These are phyloP conservation scores for Talaromyces sp. DNA, from an alignment of 2,329 filamentous ascomycete genomes.

Conservation along the genomic window DNA sequence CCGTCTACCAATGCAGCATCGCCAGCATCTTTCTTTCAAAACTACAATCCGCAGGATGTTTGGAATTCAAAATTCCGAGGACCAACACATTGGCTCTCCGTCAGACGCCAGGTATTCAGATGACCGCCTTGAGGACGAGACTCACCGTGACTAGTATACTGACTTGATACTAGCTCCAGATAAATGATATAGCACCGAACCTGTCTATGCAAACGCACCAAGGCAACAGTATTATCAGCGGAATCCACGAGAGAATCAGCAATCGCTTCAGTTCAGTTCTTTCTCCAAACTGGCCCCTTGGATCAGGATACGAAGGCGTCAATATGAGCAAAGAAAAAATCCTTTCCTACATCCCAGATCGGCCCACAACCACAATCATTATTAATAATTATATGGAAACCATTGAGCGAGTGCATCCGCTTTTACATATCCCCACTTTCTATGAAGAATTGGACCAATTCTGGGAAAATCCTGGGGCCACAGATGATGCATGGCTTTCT, in stretches of 20 bases:
- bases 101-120: conserved; percentile 7
- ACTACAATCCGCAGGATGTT: neutral
- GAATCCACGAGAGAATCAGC: conserved; percentile 3
- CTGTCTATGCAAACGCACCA: neutral
- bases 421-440: conserved; percentile 38
- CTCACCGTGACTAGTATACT: neutral
- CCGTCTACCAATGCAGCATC: conserved; percentile 1
- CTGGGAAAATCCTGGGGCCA: conserved; percentile 19
- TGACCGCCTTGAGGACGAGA: neutral
- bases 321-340: conserved; percentile 8
- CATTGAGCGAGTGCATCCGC: conserved; percentile 10
- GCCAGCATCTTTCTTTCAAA: neutral
- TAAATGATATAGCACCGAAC: neutral
- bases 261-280: conserved; percentile 6
- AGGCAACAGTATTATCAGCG: neutral
- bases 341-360: conserved; percentile 8
- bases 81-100: conserved; percentile 10
- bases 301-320: conserved; percentile 6
- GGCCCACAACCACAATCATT: neutral
- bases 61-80: conserved; percentile 11
- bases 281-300: conserved; percentile 11
- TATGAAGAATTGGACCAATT: conserved; percentile 32
- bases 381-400: conserved; percentile 9
- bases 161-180: neutral
- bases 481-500: conserved; percentile 15